Evolutionary conservation across 345 rosid genomes (phyloP).

Genomic region (Lepidium africanum): DNA sequence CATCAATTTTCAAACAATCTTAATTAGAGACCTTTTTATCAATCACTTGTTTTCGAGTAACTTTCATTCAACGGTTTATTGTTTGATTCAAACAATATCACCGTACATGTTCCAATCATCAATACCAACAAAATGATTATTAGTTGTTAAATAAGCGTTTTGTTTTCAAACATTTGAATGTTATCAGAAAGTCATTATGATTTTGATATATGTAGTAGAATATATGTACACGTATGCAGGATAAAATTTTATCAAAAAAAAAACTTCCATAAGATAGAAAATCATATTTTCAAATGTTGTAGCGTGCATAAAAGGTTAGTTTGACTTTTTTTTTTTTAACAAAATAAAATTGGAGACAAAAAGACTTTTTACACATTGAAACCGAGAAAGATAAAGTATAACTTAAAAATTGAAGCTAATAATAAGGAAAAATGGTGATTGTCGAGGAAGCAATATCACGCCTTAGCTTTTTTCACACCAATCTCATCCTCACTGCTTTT

Average conservation of each 20-base stretch:
- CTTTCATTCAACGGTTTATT: too few relatives aligned
- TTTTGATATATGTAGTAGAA: not conserved
- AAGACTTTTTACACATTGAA: conserved; percentile 19
- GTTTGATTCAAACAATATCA: too few relatives aligned
- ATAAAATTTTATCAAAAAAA: too few relatives aligned
- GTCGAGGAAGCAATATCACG: conserved; percentile 26
- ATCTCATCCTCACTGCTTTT: conserved; percentile 2
- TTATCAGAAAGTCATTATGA: too few relatives aligned
- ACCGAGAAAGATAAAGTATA: conserved; percentile 15
- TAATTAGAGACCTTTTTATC: too few relatives aligned
- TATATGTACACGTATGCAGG: conserved; percentile 21
- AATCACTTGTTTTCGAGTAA: too few relatives aligned
- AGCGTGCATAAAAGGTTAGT: conserved; percentile 24
- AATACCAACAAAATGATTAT: too few relatives aligned
- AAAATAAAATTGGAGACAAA: conserved; percentile 5
- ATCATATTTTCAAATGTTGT: conserved; percentile 9
- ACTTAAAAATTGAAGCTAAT: conserved; percentile 24
- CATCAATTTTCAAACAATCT: too few relatives aligned
- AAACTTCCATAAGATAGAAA: not conserved
- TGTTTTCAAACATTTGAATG: too few relatives aligned
- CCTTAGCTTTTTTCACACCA: conserved; percentile 17
- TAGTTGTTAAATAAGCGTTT: too few relatives aligned
- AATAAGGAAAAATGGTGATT: conserved; percentile 25
- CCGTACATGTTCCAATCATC: too few relatives aligned
- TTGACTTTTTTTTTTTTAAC: conserved; percentile 1